Conservation (phyloP, 257 asterid species). For the Cruciata laevipes region DNA sequence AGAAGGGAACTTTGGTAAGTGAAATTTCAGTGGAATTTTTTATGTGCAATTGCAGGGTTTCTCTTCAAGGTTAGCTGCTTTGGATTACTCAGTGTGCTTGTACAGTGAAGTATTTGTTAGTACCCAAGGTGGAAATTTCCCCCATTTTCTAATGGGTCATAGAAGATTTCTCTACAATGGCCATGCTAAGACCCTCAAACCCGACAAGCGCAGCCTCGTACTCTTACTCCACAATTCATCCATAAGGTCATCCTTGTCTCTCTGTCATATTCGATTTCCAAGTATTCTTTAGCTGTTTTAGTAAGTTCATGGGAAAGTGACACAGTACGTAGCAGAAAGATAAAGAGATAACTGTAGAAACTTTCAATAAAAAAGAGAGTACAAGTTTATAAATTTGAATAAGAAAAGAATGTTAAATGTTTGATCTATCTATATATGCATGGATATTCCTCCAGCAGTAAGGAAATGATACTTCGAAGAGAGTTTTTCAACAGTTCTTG, state of each 20-base stretch:
- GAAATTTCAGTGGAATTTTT: background rate
- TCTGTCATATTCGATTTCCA: background rate
- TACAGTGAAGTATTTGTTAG: constrained; percentile 84
- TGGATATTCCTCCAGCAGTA: background rate
- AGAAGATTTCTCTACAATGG: constrained; percentile 73
- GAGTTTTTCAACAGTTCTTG: background rate
- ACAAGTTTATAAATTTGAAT: background rate
- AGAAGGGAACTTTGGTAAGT: background rate
- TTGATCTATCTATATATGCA: background rate
- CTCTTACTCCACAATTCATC: constrained; percentile 57
- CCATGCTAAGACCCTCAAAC: constrained; percentile 79
- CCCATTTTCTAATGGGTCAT: constrained; percentile 87
- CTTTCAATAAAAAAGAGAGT: background rate
- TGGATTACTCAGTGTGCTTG: constrained; percentile 80
- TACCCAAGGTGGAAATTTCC: constrained; percentile 94
- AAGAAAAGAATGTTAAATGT: background rate
- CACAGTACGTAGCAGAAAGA: background rate
- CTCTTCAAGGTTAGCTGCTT: constrained; percentile 81
- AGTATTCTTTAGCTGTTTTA: too few species aligned
- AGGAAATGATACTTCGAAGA: background rate
- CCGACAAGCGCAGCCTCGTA: constrained; percentile 69
- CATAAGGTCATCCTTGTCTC: constrained; percentile 44
- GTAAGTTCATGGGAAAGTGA: too few species aligned
- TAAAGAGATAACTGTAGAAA: background rate
- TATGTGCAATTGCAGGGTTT: constrained; percentile 35